These are phyloP conservation scores for Tolypocladium sp. DNA, from an alignment of 2,329 filamentous ascomycete species.

Conservation along the genomic window DNA sequence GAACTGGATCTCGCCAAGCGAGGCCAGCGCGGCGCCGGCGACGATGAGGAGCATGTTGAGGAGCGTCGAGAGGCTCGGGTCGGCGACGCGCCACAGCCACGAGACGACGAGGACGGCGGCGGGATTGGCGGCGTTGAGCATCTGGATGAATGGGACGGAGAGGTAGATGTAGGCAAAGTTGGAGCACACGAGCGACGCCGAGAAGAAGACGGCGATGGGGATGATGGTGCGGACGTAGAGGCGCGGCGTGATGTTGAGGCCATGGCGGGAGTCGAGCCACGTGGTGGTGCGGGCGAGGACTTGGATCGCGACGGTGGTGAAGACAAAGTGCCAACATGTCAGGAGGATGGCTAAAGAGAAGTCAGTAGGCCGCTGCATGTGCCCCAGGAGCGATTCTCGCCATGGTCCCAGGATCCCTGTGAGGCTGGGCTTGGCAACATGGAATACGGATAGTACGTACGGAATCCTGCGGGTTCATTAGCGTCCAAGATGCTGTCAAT, in stretches of 20 bases:
- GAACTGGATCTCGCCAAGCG: constrained; percentile 59
- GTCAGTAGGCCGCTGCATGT: background rate
- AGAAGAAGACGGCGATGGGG: constrained; percentile 58
- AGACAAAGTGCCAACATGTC: constrained; percentile 59
- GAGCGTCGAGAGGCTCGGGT: constrained; percentile 34
- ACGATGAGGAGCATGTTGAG: constrained; percentile 44
- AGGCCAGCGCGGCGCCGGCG: constrained; percentile 41
- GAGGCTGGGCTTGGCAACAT: background rate
- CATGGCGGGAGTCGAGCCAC: constrained; percentile 53
- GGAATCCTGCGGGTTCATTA: constrained; percentile 8
- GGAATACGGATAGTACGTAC: constrained; percentile 6
- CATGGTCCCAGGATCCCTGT: background rate
- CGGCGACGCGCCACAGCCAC: constrained; percentile 47
- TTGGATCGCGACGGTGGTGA: constrained; percentile 58
- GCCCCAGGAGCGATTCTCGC: background rate
- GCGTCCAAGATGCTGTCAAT: background rate
- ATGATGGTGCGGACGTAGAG: constrained; percentile 55
- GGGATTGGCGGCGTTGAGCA: constrained; percentile 60
- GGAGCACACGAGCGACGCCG: constrained; percentile 54
- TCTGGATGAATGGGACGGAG: constrained; percentile 60
- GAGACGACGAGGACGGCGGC: constrained; percentile 57
- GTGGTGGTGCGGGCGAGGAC: constrained; percentile 54
- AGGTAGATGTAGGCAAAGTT: constrained; percentile 62
- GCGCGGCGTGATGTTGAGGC: constrained; percentile 49
- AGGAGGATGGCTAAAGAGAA: constrained; percentile 40